Evolutionary conservation across 1,284 basidiomycete genomes (phyloP).

Genomic region (Microbotryum intermedium): DNA sequence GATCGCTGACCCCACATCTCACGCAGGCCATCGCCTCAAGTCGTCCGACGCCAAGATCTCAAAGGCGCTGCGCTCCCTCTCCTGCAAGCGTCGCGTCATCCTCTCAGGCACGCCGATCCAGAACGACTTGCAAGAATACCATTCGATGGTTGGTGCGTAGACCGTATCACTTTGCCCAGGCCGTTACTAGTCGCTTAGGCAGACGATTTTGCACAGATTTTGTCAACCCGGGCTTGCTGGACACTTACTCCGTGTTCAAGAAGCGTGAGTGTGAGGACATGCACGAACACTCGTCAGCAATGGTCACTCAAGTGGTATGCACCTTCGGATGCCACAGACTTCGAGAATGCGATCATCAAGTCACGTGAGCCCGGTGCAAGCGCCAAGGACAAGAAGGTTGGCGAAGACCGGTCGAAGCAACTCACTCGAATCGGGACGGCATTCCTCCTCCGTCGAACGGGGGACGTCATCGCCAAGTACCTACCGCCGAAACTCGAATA

Average conservation of each 20-base stretch:
- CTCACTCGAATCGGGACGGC: slow-evolving; percentile 67
- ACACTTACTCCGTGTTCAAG: slow-evolving; percentile 34
- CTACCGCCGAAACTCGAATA: slow-evolving; percentile 93
- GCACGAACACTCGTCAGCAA: too few species aligned
- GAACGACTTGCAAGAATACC: slow-evolving; percentile 91
- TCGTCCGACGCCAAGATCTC: slow-evolving; percentile 87
- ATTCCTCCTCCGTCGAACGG: slow-evolving; percentile 83
- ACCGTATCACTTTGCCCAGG: not conserved
- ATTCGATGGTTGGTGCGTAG: slow-evolving; percentile 66
- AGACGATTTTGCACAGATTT: slow-evolving; percentile 62
- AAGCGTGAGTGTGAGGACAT: slow-evolving; percentile 4
- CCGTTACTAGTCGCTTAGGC: not conserved
- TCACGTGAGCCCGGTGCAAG: slow-evolving; percentile 71
- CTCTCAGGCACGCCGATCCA: slow-evolving; percentile 93
- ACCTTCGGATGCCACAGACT: slow-evolving; percentile 63
- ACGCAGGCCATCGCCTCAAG: slow-evolving; percentile 79
- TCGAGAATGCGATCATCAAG: slow-evolving; percentile 81
- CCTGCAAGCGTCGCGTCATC: slow-evolving; percentile 45
- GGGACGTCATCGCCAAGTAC: slow-evolving; percentile 68
- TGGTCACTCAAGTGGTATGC: slow-evolving; percentile 50
- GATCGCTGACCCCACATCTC: not conserved
- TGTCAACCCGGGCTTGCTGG: slow-evolving; percentile 81
- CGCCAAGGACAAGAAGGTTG: slow-evolving; percentile 61
- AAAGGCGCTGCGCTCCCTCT: slow-evolving; percentile 49
- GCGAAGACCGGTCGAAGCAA: slow-evolving; percentile 54